Percentiles rank a stretch among this genome's conserved stretches.
Evolutionary conservation across 306 rosid species (phyloP).

Genomic region (Spatholobus suberectus): DNA sequence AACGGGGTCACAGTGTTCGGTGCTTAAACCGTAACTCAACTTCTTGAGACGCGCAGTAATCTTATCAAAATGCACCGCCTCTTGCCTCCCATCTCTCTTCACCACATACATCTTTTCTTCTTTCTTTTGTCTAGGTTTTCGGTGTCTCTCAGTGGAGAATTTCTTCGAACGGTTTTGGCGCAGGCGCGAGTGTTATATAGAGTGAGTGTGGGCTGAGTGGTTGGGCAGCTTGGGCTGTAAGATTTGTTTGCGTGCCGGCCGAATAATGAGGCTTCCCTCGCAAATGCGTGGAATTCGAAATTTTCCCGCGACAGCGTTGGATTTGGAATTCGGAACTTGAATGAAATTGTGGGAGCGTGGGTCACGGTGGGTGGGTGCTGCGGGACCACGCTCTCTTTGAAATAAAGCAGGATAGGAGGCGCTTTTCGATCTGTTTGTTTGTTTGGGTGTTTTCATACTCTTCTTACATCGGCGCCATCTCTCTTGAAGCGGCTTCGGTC

Average conservation of each 20-base stretch:
- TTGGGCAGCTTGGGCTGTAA: neutral
- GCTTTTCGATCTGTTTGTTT: neutral
- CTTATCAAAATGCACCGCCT: conserved; percentile 89
- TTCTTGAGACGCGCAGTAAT: conserved; percentile 93
- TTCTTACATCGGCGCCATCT: neutral
- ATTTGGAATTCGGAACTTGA: conserved; percentile 4
- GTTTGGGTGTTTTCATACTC: neutral
- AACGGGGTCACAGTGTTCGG: conserved; percentile 88
- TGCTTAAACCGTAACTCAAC: conserved; percentile 86
- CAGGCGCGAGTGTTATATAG: conserved; percentile 23
- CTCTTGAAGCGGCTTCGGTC: neutral
- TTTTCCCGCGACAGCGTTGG: conserved; percentile 53
- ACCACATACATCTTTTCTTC: conserved; percentile 68
- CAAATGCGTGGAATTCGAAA: neutral
- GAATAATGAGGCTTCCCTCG: conserved; percentile 35
- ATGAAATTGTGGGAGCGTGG: neutral
- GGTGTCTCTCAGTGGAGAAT: conserved; percentile 30
- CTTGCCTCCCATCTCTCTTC: conserved; percentile 93
- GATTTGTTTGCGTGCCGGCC: neutral
- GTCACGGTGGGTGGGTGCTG: neutral
- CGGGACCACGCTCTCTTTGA: conserved; percentile 16
- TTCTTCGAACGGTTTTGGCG: conserved; percentile 60
- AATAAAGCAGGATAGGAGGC: neutral
- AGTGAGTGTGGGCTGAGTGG: neutral
- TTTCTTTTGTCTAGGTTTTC: neutral